These are phyloP conservation scores for Neofusicoccum umdonicola DNA, from an alignment of 2,329 filamentous ascomycete genomes.

Conservation along the genomic window DNA sequence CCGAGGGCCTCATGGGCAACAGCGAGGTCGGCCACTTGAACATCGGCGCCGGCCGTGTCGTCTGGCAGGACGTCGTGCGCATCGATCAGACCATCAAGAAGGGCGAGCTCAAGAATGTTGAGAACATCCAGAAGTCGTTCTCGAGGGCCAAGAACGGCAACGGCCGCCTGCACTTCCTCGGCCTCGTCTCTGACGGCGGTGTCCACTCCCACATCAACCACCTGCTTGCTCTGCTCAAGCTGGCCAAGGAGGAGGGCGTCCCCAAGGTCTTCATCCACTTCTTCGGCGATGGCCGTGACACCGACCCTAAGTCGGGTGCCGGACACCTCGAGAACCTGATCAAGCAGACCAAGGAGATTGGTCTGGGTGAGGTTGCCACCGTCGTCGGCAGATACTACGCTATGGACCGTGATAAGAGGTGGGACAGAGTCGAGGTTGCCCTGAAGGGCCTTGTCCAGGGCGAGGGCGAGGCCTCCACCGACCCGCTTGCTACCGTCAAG, in stretches of 20 bases:
- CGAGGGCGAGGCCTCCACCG: slow-evolving; percentile 80
- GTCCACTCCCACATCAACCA: slow-evolving; percentile 97
- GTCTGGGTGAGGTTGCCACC: slow-evolving; percentile 82
- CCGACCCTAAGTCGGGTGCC: slow-evolving; percentile 89
- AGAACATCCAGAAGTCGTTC: slow-evolving; percentile 76
- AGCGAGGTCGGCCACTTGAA: slow-evolving; percentile 98
- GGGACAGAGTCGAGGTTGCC: slow-evolving; percentile 89
- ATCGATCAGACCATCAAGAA: slow-evolving; percentile 94
- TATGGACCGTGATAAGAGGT: slow-evolving; percentile 99
- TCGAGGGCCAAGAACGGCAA: slow-evolving; percentile 80
- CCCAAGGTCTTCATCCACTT: slow-evolving; percentile 98
- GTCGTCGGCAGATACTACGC: slow-evolving; percentile 95
- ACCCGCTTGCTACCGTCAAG: slow-evolving; percentile 83
- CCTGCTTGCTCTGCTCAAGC: slow-evolving; percentile 79
- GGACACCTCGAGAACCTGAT: slow-evolving; percentile 86
- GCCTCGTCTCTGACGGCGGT: slow-evolving; percentile 91
- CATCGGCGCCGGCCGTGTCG: slow-evolving; percentile 94
- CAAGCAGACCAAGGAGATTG: slow-evolving; percentile 77
- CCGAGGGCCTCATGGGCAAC: slow-evolving; percentile 98
- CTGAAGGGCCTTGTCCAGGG: slow-evolving; percentile 82
- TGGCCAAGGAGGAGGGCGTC: slow-evolving; percentile 83
- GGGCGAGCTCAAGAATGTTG: slow-evolving; percentile 70
- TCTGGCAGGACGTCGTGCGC: slow-evolving; percentile 93
- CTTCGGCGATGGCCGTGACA: slow-evolving; percentile 97
- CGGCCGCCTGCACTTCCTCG: slow-evolving; percentile 86